Evolutionary conservation across 768 basidiomycete genomes (phyloP).

Genomic region (Pulveroboletus sp.): DNA sequence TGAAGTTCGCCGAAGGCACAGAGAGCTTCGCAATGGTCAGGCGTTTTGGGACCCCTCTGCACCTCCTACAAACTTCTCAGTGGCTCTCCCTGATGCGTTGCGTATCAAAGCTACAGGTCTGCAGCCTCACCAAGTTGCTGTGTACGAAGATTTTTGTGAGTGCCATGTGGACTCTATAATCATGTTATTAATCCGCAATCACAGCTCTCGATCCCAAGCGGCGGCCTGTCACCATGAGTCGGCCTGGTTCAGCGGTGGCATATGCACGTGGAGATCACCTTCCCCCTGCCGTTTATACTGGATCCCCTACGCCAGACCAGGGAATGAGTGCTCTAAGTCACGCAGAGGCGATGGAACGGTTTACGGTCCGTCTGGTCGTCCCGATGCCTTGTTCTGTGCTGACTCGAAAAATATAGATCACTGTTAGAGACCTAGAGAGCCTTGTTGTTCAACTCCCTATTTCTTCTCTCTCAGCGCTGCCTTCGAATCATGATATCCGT

Average conservation of each 20-base stretch:
- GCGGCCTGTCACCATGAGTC: constrained; percentile 44
- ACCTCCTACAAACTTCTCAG: constrained; percentile 61
- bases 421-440: constrained; percentile 68
- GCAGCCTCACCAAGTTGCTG: constrained; percentile 72
- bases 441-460: constrained; percentile 71
- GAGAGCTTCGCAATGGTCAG: constrained; percentile 71
- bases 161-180: constrained; percentile 2
- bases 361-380: constrained; percentile 48
- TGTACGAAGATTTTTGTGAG: constrained; percentile 94
- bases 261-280: constrained; percentile 49
- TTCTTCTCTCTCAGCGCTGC: constrained; percentile 63
- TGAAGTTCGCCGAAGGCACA: constrained; percentile 77
- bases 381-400: neutral
- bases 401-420: constrained; percentile 13
- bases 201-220: constrained; percentile 56
- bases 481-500: constrained; percentile 82
- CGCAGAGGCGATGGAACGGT: constrained; percentile 86
- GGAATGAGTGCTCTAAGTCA: constrained; percentile 50
- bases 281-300: constrained; percentile 44
- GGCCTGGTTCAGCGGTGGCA: constrained; percentile 68
- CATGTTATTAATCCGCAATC: constrained; percentile 11
- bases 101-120: constrained; percentile 81
- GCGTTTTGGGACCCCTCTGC: constrained; percentile 89
- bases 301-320: constrained; percentile 62
- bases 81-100: constrained; percentile 80